Evolutionary conservation across 495 filamentous ascomycete genomes (phyloP), one percentile per base, ranked within the genome.

Genomic region (Talaromyces adpressus): DNA sequence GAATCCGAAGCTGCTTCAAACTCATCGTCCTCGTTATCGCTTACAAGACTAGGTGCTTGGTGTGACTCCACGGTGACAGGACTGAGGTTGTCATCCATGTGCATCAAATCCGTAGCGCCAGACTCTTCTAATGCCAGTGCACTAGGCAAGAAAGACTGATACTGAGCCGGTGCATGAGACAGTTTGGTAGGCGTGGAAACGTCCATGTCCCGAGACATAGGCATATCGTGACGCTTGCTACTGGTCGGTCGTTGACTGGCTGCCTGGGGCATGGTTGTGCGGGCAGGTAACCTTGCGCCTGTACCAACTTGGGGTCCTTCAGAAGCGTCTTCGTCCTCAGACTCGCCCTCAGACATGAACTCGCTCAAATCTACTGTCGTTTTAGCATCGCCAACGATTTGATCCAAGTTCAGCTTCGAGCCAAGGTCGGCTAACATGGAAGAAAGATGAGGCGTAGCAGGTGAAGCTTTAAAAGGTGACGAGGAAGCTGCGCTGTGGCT

Each of bases 51-150:
- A 12, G 92, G 92, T 11, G 90, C 89, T 49, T 82, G 81, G 71
- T 93, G 92, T 68, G 90, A 90, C 36, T 90, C 85, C 32, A 88
- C 77, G 6, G 91, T 91, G 65, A 91, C 85, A 7, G 92, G 92
- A 68, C 89, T 93, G 39, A 94, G 77, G 58, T 91, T 89, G 11
- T 81, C 67, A 34, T 69, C 54, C 29, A 77, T 78, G 57, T 86
- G 83, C 62, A 85, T 71, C 30, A 81, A 75, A 14, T 82, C 81
- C 16, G 79, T 72, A 57, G 80, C 78, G 57, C 77, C 73, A 22
- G 78, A 67, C 12, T 75, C 75, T 54, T 77, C 75, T 5, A 29
- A 76, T 67, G 32, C 78, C 64, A 22, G 63, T 41, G 63, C 63
- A 34, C 66, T 63, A 20, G 66, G 62, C 57, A 66, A 62, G 39